Percentiles rank a stretch among this genome's conserved stretches.
These are phyloP conservation scores for Polygonum aviculare DNA, from an alignment of 148 eudicot species.

Conservation along the genomic window DNA sequence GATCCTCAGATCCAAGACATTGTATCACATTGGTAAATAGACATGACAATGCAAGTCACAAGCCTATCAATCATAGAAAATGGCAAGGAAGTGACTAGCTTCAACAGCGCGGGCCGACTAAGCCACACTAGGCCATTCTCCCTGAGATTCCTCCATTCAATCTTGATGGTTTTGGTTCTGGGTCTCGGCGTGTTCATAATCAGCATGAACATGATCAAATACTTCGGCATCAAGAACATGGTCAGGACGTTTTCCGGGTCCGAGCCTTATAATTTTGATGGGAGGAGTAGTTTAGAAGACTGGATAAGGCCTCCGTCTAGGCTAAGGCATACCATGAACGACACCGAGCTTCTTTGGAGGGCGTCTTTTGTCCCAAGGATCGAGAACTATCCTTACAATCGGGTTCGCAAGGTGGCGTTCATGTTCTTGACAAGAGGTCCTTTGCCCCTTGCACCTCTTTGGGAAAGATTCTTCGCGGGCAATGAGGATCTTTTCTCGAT, in stretches of 20 bases:
- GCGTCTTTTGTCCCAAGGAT: constrained; percentile 62
- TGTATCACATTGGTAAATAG: too few relatives aligned
- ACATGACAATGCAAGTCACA: constrained; percentile 18
- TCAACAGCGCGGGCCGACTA: constrained; percentile 8
- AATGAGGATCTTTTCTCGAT: constrained; percentile 45
- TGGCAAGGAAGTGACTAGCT: constrained; percentile 13
- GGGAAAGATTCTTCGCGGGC: constrained; percentile 79
- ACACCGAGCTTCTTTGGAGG: constrained; percentile 69
- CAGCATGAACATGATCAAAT: constrained; percentile 32
- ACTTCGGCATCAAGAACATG: constrained; percentile 17
- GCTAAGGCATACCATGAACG: constrained; percentile 43
- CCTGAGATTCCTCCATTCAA: constrained; percentile 24
- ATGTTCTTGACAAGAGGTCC: constrained; percentile 79
- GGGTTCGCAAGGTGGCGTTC: constrained; percentile 65
- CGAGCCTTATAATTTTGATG: constrained; percentile 15
- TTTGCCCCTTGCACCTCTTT: constrained; percentile 57
- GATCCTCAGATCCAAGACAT: not conserved
- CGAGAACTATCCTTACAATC: constrained; percentile 40
- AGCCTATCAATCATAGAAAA: constrained; percentile 24
- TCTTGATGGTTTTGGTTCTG: constrained; percentile 27
- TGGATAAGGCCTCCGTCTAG: constrained; percentile 7
- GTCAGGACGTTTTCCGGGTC: constrained; percentile 6
- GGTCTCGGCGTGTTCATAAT: constrained; percentile 31
- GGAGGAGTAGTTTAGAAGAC: not conserved
- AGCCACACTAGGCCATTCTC: constrained; percentile 23